Evolutionary conservation across 768 basidiomycete species (phyloP).

Genomic region (Postia placenta): DNA sequence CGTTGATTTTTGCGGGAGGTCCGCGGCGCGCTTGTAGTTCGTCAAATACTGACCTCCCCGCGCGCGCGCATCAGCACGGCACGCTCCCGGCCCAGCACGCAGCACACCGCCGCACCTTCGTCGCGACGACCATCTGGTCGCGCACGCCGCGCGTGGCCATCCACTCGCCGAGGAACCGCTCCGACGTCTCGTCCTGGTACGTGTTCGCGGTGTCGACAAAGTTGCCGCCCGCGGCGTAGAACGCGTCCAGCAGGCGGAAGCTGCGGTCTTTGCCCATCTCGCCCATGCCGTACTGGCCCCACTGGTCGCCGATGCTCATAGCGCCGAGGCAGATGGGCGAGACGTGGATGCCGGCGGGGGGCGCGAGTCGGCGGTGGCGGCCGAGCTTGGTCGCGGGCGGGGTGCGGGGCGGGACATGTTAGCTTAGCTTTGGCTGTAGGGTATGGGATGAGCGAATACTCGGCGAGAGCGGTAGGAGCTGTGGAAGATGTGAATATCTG

Average conservation of each 20-base stretch:
- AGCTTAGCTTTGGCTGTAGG: too few species aligned
- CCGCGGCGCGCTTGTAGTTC: too few species aligned
- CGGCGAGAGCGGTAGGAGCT: too few species aligned
- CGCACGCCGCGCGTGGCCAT: slow-evolving; percentile 35
- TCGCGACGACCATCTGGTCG: slow-evolving; percentile 42
- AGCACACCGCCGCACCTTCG: too few species aligned
- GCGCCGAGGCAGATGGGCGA: slow-evolving; percentile 44
- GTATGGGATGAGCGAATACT: too few species aligned
- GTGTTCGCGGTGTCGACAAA: slow-evolving; percentile 42
- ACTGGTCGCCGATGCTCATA: slow-evolving; percentile 42
- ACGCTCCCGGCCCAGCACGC: too few species aligned
- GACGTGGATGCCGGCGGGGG: slow-evolving; percentile 35
- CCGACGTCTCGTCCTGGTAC: slow-evolving; percentile 52
- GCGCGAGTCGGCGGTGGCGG: slow-evolving; percentile 32
- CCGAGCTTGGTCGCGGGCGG: slow-evolving; percentile 22
- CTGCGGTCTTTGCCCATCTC: slow-evolving; percentile 34
- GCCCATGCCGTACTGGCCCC: slow-evolving; percentile 32
- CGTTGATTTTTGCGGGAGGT: too few species aligned
- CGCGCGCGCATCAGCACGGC: too few species aligned
- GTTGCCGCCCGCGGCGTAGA: slow-evolving; percentile 40
- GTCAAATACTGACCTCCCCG: too few species aligned
- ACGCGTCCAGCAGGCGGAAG: slow-evolving; percentile 42
- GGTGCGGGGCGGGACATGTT: slow-evolving; percentile 12
- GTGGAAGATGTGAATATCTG: too few species aligned
- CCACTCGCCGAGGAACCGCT: slow-evolving; percentile 47